phyloP scores from a whole-genome alignment of 495 filamentous ascomycete species.

The Bathelium albidoporum region DNA sequence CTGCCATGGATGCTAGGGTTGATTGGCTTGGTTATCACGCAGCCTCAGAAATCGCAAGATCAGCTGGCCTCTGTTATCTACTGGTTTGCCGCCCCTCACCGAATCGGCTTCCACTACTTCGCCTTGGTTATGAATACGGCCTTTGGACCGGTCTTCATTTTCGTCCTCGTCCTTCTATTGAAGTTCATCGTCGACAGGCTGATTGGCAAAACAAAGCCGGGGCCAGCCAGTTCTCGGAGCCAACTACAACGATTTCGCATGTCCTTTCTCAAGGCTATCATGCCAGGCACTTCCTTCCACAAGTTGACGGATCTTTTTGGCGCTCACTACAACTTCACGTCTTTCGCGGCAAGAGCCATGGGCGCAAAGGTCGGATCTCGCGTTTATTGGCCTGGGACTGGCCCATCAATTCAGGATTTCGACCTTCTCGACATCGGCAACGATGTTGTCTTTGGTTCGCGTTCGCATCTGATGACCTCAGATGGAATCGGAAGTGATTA shows the following conservation, averaged over 20 bases:
- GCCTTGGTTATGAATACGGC: conserved; percentile 26
- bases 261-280: conserved; percentile 27
- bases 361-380: conserved; percentile 37
- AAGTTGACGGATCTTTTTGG: conserved; percentile 29
- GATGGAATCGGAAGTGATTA: conserved; percentile 34
- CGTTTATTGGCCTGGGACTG: conserved; percentile 41
- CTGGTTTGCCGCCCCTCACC: conserved; percentile 32
- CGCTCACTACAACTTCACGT: conserved; percentile 38
- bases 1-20: conserved; percentile 36
- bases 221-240: conserved; percentile 20
- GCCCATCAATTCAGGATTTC: conserved; percentile 36
- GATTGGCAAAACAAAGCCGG: conserved; percentile 26
- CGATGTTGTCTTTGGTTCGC: conserved; percentile 40
- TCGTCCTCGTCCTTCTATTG: conserved; percentile 25
- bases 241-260: conserved; percentile 29
- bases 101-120: conserved; percentile 35
- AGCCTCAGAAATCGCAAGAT: conserved; percentile 16
- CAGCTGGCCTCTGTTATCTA: conserved; percentile 25
- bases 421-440: conserved; percentile 39
- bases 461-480: conserved; percentile 35
- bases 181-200: conserved; percentile 22
- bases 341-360: conserved; percentile 31
- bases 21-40: conserved; percentile 27
- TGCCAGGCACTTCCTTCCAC: conserved; percentile 26
- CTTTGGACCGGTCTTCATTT: conserved; percentile 31